Evolutionary conservation across 1,284 basidiomycete genomes (phyloP).

Genomic region (Sanghuangporus weigelae): DNA sequence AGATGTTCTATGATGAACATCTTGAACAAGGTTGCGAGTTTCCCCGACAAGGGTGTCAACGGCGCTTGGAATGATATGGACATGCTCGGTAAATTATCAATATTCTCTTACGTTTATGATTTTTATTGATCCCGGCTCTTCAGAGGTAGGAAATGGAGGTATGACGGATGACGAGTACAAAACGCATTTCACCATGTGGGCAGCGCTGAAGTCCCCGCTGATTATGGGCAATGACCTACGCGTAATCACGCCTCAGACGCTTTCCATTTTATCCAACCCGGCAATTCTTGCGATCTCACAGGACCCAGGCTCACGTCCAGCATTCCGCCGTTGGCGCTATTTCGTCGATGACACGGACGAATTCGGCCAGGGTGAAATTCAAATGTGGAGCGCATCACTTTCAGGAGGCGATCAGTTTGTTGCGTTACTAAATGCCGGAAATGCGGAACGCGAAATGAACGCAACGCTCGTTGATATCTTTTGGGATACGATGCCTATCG

Average conservation of each 20-base stretch:
- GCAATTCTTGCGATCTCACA: conserved; percentile 17
- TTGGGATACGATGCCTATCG: conserved; percentile 14
- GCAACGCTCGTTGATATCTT: conserved; percentile 18
- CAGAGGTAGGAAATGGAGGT: conserved; percentile 36
- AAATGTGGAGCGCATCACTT: conserved; percentile 17
- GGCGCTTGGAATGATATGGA: conserved; percentile 40
- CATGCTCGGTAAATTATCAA: conserved; percentile 29
- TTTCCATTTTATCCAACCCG: conserved; percentile 14
- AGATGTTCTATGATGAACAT: conserved; percentile 34
- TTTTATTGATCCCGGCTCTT: background rate
- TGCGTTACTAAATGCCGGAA: conserved; percentile 16
- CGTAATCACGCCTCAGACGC: conserved; percentile 26
- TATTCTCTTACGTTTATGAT: background rate
- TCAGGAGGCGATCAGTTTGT: conserved; percentile 15
- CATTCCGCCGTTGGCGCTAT: conserved; percentile 17
- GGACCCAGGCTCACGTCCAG: conserved; percentile 12
- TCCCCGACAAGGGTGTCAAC: conserved; percentile 35
- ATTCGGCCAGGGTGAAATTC: conserved; percentile 16
- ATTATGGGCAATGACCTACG: conserved; percentile 38
- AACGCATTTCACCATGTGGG: conserved; percentile 42
- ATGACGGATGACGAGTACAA: conserved; percentile 40
- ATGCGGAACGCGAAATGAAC: conserved; percentile 15
- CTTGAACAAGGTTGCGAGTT: conserved; percentile 35
- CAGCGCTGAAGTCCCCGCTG: conserved; percentile 36
- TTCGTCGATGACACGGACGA: conserved; percentile 17